Conservation (phyloP, 1,284 basidiomycete genomes). For the Ganoderma resinaceum region DNA sequence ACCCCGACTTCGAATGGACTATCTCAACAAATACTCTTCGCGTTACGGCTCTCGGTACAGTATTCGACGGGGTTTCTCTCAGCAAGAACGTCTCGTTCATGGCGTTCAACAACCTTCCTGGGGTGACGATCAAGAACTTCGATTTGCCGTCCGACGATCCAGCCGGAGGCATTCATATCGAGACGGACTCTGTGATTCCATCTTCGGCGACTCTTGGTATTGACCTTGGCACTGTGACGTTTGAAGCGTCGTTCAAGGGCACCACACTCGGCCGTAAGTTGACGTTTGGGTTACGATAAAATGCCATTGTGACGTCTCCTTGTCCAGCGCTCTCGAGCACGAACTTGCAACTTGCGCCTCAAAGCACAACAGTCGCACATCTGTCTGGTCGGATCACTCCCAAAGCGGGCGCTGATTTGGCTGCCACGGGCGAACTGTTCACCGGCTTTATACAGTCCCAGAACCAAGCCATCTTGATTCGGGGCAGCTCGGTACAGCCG, state of each 20-base stretch:
- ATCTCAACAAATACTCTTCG: constrained; percentile 70
- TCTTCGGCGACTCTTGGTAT: constrained; percentile 78
- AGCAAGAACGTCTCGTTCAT: constrained; percentile 71
- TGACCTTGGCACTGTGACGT: constrained; percentile 72
- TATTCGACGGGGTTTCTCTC: constrained; percentile 72
- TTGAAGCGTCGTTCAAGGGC: constrained; percentile 66
- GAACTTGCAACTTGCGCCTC: constrained; percentile 60
- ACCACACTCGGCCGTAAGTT: constrained; percentile 60
- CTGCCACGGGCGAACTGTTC: constrained; percentile 69
- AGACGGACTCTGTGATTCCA: constrained; percentile 71
- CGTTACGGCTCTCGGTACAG: constrained; percentile 71
- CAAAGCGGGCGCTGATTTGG: constrained; percentile 59
- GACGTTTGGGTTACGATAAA: neutral
- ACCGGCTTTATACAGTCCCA: constrained; percentile 70
- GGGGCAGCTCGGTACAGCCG: constrained; percentile 71
- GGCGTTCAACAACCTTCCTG: constrained; percentile 75
- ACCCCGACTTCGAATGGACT: constrained; percentile 73
- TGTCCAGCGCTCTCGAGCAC: constrained; percentile 54
- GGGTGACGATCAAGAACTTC: constrained; percentile 76
- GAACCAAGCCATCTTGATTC: constrained; percentile 66
- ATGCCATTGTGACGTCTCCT: neutral
- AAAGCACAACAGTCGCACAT: constrained; percentile 56
- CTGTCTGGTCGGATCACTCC: constrained; percentile 71
- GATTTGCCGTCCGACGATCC: constrained; percentile 68
- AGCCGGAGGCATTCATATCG: constrained; percentile 74